phyloP scores from a whole-genome alignment of 768 basidiomycete genomes.

The Agrocybe pediades region DNA sequence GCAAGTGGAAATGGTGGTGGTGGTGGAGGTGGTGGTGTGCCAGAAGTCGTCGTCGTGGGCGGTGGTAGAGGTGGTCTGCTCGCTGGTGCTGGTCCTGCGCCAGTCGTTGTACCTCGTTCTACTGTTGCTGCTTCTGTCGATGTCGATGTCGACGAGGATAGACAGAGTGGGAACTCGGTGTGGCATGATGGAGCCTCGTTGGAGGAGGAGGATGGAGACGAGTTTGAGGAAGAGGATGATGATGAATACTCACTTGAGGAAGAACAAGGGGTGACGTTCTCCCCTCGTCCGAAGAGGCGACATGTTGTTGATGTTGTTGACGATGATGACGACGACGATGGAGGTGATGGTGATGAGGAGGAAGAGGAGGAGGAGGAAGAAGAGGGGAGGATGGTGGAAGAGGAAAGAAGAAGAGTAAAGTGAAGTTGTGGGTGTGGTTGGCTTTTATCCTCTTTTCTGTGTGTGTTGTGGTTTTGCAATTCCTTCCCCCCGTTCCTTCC shows the following conservation, averaged over 20 bases:
- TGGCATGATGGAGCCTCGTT: slow-evolving; percentile 47
- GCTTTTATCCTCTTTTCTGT: too few species aligned
- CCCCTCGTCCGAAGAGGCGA: slow-evolving; percentile 22
- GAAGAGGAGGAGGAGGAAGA: background rate
- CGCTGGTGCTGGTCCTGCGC: too few species aligned
- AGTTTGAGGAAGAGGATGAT: slow-evolving; percentile 24
- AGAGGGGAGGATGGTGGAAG: slow-evolving; percentile 1
- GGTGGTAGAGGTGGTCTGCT: too few species aligned
- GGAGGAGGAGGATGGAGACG: slow-evolving; percentile 25
- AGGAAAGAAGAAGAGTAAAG: slow-evolving; percentile 4
- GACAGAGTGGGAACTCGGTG: slow-evolving; percentile 25
- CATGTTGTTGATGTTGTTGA: background rate
- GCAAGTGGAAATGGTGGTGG: background rate
- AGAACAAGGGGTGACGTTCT: slow-evolving; percentile 31
- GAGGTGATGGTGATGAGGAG: slow-evolving; percentile 5
- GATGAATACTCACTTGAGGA: slow-evolving; percentile 22
- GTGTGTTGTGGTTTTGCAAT: too few species aligned
- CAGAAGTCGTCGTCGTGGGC: too few species aligned
- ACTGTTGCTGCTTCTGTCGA: background rate
- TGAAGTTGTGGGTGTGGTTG: background rate
- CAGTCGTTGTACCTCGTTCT: background rate
- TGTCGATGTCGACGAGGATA: slow-evolving; percentile 14
- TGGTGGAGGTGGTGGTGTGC: too few species aligned
- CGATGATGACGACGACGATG: slow-evolving; percentile 10
- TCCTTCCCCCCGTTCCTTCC: too few species aligned